Base-by-base conservation (phyloP, 306 rosid species). In the Dicorynia guianensis region DNA sequence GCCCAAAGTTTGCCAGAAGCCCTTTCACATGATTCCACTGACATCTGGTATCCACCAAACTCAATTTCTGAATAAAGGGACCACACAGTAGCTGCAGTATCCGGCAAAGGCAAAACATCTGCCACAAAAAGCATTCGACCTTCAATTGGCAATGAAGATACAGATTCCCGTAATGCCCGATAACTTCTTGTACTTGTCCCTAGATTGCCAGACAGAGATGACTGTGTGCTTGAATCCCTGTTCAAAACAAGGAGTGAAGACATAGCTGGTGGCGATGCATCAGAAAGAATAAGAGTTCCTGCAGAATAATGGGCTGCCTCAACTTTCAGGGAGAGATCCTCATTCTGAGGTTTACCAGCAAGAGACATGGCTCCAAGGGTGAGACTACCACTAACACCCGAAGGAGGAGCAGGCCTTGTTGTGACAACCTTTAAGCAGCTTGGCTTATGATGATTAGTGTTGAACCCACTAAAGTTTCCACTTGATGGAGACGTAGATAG, bases 91-190 rank as follows among this genome's bases (percentile, higher is more conserved):
- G 92, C 72, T 40, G 89, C 89, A 73, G 90, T 81, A 77, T 95
- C 98, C 25, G 97, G 97, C 76, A 77, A 74, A 67, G 98, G 97
- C 74, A 90, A 84, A 72, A 90, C 88, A 85, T 95, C 97, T 77
- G 97, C 97, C 69, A 92, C 97, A 87, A 85, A 89, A 66, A 95
- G 97, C 98, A 95, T 95, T 68, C 97, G 83, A 11, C 98, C 98
- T 82, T 95, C 98, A 77, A 92, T 87, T 46, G 97, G 97, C 77
- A 95, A 78, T 75, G 97, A 90, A 75, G 93, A 89, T 75, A 95
- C 92, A 55, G 84, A 84, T 81, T 95, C 98, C 82, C 93, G 84
- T 84, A 95, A 85, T 54, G 98, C 97, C 33, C 93, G 89, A 67
- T 92, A 86, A 84, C 92, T 85, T 89, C 97, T 89, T 4, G 84